Percentiles rank a stretch among this genome's conserved stretches.
These are phyloP conservation scores for Rhinocladiella mackenziei DNA, from an alignment of 2,329 filamentous ascomycete species.

Conservation along the genomic window DNA sequence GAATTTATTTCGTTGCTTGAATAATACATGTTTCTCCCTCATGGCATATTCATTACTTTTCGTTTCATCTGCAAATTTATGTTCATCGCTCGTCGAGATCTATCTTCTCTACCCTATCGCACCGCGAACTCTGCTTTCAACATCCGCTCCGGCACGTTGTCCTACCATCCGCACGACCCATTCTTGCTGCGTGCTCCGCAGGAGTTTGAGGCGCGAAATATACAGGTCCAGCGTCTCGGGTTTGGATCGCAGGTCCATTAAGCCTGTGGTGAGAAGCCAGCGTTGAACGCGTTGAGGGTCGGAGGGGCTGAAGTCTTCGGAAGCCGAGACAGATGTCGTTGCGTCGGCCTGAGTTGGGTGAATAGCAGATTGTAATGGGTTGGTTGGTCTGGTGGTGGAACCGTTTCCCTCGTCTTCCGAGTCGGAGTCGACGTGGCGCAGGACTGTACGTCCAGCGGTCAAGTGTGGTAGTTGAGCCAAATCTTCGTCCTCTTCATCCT, in stretches of 20 bases:
- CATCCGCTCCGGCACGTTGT: slow-evolving; percentile 24
- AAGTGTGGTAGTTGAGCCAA: not conserved
- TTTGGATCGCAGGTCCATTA: slow-evolving; percentile 23
- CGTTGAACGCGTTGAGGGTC: slow-evolving; percentile 30
- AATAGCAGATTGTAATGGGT: not conserved
- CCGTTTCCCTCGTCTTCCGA: slow-evolving; percentile 14
- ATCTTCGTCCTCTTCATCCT: slow-evolving; percentile 21
- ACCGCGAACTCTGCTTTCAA: slow-evolving; percentile 14
- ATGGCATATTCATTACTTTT: no score
- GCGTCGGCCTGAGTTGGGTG: no score
- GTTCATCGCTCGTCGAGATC: no score
- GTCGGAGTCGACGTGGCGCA: slow-evolving; percentile 26
- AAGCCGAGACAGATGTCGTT: not conserved
- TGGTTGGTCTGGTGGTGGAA: slow-evolving; percentile 1
- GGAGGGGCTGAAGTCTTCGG: slow-evolving; percentile 13
- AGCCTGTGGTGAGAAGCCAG: slow-evolving; percentile 28
- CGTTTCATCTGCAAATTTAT: no score
- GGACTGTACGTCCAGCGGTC: slow-evolving; percentile 7
- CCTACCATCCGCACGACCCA: slow-evolving; percentile 27
- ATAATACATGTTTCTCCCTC: no score
- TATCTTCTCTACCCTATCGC: slow-evolving; percentile 1
- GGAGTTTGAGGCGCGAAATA: slow-evolving; percentile 19
- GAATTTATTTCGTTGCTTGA: no score
- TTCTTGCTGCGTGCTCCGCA: slow-evolving; percentile 25
- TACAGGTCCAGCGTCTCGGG: slow-evolving; percentile 17